Percentiles rank a stretch among this genome's conserved stretches.
These are phyloP conservation scores for Nadsonia starkeyi-henricii DNA, from an alignment of 1,139 yeast genomes.

Conservation along the genomic window DNA sequence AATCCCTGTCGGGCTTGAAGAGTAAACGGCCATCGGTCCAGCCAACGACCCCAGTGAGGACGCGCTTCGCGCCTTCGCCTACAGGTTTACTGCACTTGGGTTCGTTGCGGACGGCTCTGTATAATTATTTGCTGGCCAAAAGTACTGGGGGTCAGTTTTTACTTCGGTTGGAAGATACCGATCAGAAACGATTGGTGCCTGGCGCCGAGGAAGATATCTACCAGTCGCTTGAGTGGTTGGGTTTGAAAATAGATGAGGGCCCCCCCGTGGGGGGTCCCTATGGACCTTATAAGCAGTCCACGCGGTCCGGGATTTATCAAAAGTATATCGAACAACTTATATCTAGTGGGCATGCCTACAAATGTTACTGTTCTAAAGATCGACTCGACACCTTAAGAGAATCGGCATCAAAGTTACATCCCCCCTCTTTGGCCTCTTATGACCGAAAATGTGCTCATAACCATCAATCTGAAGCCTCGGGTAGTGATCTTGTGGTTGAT, in stretches of 20 bases:
- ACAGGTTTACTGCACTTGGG: constrained; percentile 90
- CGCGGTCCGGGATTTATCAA: constrained; percentile 50
- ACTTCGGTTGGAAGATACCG: constrained; percentile 84
- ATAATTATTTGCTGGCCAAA: constrained; percentile 71
- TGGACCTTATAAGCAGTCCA: constrained; percentile 79
- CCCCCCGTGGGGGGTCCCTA: constrained; percentile 52
- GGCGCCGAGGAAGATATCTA: constrained; percentile 80
- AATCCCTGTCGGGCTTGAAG: background rate
- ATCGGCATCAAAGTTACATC: constrained; percentile 59
- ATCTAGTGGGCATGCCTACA: constrained; percentile 58
- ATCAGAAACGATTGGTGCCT: constrained; percentile 53
- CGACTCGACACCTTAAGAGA: constrained; percentile 52
- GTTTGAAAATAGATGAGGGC: constrained; percentile 66
- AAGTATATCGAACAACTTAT: constrained; percentile 44
- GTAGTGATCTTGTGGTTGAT: background rate
- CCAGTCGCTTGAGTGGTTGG: constrained; percentile 66
- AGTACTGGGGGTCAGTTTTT: constrained; percentile 71
- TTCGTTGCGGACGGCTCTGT: constrained; percentile 81
- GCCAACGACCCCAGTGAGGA: constrained; percentile 52
- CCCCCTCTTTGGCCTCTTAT: constrained; percentile 86
- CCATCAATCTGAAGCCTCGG: constrained; percentile 12
- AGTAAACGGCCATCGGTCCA: constrained; percentile 17
- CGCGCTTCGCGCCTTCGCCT: constrained; percentile 97
- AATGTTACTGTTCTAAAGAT: constrained; percentile 79
- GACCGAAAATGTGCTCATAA: constrained; percentile 62